A percentile compares a stretch with the other conserved stretches of the same genome.
Conservation (phyloP, 148 eudicot species). For the Vaccinium vitisidaea region DNA sequence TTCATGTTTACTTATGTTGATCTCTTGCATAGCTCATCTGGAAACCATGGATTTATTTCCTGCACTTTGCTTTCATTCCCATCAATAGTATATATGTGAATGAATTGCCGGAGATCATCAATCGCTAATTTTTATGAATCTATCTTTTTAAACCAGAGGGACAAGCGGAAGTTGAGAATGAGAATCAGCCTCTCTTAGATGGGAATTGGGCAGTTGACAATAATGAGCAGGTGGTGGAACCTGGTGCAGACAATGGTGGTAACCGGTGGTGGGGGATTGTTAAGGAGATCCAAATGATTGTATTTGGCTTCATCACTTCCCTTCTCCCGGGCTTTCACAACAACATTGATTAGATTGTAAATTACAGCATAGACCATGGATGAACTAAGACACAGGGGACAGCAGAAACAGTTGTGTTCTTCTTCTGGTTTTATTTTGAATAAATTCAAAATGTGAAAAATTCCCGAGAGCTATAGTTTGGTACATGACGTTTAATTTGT, state of each 20-base stretch:
- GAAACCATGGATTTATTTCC: not conserved
- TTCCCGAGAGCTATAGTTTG: not conserved
- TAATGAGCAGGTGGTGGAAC: slow-evolving; percentile 47
- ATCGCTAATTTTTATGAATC: no score
- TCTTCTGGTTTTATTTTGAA: not conserved
- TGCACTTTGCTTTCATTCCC: not conserved
- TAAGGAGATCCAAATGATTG: slow-evolving; percentile 94
- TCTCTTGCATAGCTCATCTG: not conserved
- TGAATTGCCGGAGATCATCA: not conserved
- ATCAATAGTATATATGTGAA: not conserved
- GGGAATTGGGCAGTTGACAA: slow-evolving; percentile 35
- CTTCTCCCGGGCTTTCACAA: slow-evolving; percentile 98
- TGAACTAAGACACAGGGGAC: not conserved
- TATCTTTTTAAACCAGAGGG: slow-evolving; percentile 48
- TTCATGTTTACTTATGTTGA: not conserved
- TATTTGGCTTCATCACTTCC: slow-evolving; percentile 96
- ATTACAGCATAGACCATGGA: not conserved
- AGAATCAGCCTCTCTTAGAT: slow-evolving; percentile 35
- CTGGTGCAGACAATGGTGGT: slow-evolving; percentile 47
- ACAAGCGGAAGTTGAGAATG: slow-evolving; percentile 58
- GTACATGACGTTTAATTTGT: not conserved
- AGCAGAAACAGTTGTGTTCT: not conserved
- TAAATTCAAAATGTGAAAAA: not conserved
- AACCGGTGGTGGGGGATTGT: slow-evolving; percentile 93
- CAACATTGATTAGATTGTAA: slow-evolving; percentile 51